Percentiles rank a stretch among this genome's conserved stretches.
Conservation (phyloP, 2,329 filamentous ascomycete genomes). For the Dactylellina drechsleri region DNA sequence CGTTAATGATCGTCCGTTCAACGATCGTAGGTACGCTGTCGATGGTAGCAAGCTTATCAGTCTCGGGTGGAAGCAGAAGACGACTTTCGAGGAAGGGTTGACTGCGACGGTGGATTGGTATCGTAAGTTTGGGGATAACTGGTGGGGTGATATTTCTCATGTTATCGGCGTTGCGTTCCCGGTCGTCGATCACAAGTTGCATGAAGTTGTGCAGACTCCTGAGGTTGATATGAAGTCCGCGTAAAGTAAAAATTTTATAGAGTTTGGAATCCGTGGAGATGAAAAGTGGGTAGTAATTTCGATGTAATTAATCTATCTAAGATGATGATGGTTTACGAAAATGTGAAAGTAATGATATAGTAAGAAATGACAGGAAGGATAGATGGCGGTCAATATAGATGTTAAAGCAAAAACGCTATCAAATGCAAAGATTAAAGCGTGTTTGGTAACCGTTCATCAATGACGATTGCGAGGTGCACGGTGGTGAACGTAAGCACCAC, state of each 20-base stretch:
- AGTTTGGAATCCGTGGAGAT: neutral
- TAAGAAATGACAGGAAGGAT: too few species aligned
- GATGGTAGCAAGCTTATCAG: constrained; percentile 74
- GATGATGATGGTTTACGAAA: neutral
- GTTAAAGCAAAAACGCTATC: too few species aligned
- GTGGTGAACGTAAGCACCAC: too few species aligned
- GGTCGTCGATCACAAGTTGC: constrained; percentile 66
- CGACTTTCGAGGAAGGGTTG: constrained; percentile 72
- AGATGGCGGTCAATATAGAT: too few species aligned
- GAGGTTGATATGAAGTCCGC: constrained; percentile 2
- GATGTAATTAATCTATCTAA: constrained; percentile 2
- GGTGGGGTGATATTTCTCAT: constrained; percentile 78
- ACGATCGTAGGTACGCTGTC: constrained; percentile 77
- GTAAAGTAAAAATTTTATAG: neutral
- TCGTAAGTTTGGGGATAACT: constrained; percentile 71
- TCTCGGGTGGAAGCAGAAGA: constrained; percentile 77
- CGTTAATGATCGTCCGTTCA: constrained; percentile 81
- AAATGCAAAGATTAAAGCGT: too few species aligned
- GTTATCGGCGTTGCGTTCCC: constrained; percentile 74
- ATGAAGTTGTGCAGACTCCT: constrained; percentile 23
- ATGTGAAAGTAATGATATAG: too few species aligned
- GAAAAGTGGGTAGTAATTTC: neutral
- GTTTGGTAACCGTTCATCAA: too few species aligned
- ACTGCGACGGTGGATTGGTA: constrained; percentile 77
- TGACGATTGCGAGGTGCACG: too few species aligned